Base-by-base conservation (phyloP, 805 yeast genomes). In the Priceomyces carsonii region DNA sequence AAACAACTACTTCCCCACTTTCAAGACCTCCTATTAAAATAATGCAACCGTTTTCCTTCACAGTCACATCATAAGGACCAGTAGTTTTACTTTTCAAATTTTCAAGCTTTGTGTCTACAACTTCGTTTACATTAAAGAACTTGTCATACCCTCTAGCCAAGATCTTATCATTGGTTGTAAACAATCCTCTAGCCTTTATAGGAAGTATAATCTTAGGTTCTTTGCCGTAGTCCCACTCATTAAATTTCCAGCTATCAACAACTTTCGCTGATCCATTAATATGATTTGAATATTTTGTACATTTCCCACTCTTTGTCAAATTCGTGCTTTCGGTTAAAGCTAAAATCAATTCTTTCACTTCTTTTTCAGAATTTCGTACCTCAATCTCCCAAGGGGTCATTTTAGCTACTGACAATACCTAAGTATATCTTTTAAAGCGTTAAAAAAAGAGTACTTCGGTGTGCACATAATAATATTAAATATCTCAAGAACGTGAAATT, bases 11-110 rank as follows among this genome's bases (percentile, higher is more conserved):
- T 0, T 84, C 74, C 0, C 95, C 96, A 48, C 83, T 82, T 14
- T 65, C 71, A 12, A 87, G 59, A 0, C 91, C 97, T 1, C 95
- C 71, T 9, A 93, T 72, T 40, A 93, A 79, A 2, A 86, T 80
- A 35, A 93, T 89, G 51, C 97, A 93, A 0, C 99, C 99, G 53
- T 93, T 93, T 38, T 95, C 95, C 55, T 93, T 93, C 23, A 82
- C 68, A 0, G 96, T 80, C 2, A 89, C 75, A 13, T 74, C 76
- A 56, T 83, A 93, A 0, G 97, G 96, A 0, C 96, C 96, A 4
- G 26, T 20, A 0, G 93, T 82, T 12, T 39, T 27, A 1, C 45
- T 31, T n/a, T 51, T 47, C 4, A 89, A 53, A 46, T 55, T 50
- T 0, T 59, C 61, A 67, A 79, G 69, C 39, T 66, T 72, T 0